These are phyloP conservation scores for Salvia splendens DNA, from an alignment of 257 asterid species.

Conservation along the genomic window DNA sequence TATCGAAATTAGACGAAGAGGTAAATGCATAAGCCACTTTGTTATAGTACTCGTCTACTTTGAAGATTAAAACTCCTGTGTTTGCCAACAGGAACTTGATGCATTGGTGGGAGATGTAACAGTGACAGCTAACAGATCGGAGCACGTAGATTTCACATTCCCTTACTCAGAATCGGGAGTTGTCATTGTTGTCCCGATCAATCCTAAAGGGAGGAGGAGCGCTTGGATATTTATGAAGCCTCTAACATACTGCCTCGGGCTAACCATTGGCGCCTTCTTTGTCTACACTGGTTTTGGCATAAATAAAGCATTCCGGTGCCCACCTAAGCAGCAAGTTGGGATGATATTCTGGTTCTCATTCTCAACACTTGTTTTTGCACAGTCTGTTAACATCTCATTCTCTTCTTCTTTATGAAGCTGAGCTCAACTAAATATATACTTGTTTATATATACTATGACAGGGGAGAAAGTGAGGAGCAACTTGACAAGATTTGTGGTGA, in stretches of 20 bases:
- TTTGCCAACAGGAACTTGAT: conserved; percentile 27
- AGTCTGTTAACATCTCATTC: conserved; percentile 8
- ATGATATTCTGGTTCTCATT: conserved; percentile 54
- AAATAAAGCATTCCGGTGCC: conserved; percentile 50
- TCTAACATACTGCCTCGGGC: too few relatives aligned
- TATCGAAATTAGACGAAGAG: conserved; percentile 27
- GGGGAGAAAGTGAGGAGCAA: conserved; percentile 41
- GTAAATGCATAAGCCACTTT: conserved; percentile 22
- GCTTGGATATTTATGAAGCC: too few relatives aligned
- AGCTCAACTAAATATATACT: neutral
- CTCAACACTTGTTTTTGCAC: conserved; percentile 57
- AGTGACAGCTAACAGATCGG: conserved; percentile 37
- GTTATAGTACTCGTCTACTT: neutral
- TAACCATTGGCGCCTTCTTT: conserved; percentile 45
- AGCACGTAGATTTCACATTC: conserved; percentile 45
- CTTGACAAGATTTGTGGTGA: neutral
- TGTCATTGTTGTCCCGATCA: conserved; percentile 39
- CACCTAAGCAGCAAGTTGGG: conserved; percentile 50
- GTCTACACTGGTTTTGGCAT: conserved; percentile 47
- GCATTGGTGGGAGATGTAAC: conserved; percentile 56
- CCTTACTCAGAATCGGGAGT: conserved; percentile 49
- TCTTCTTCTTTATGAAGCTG: neutral
- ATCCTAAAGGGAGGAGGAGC: conserved; percentile 33
- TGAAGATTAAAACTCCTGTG: neutral
- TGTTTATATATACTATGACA: conserved; percentile 24